These are phyloP conservation scores for Aegilops speltoides DNA, from an alignment of 176 grass and related monocot genomes.

Conservation along the genomic window DNA sequence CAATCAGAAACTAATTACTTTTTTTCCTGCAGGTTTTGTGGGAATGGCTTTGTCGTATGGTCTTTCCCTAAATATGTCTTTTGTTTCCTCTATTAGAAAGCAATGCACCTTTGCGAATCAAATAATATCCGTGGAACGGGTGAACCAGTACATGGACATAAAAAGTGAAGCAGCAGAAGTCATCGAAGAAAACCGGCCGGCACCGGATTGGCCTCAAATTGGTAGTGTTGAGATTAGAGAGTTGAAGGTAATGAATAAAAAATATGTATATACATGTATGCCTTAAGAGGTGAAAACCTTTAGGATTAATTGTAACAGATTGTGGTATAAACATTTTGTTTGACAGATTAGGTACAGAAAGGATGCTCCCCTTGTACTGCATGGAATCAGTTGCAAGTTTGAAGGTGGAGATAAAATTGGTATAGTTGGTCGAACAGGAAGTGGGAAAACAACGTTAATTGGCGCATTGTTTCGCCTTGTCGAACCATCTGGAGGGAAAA, in stretches of 20 bases:
- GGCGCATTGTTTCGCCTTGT: slow-evolving; percentile 82
- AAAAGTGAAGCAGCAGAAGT: slow-evolving; percentile 64
- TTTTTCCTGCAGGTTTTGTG: slow-evolving; percentile 63
- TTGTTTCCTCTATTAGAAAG: slow-evolving; percentile 79
- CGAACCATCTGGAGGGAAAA: slow-evolving; percentile 75
- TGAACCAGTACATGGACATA: slow-evolving; percentile 87
- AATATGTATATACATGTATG: slow-evolving; percentile 3
- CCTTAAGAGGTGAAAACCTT: not conserved
- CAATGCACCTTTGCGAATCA: slow-evolving; percentile 76
- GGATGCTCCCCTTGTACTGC: slow-evolving; percentile 66
- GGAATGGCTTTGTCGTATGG: slow-evolving; percentile 95
- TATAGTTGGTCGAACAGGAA: slow-evolving; percentile 92
- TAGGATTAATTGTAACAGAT: not conserved
- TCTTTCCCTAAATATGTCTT: slow-evolving; percentile 76
- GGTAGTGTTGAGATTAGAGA: slow-evolving; percentile 71
- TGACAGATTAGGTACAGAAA: slow-evolving; percentile 77
- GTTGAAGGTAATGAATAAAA: slow-evolving; percentile 56
- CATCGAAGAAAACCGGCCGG: slow-evolving; percentile 50
- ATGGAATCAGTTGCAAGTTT: slow-evolving; percentile 78
- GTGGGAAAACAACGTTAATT: slow-evolving; percentile 90
- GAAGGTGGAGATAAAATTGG: slow-evolving; percentile 88
- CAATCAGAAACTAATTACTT: slow-evolving; percentile 19
- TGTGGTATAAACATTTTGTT: slow-evolving; percentile 9
- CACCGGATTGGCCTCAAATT: slow-evolving; percentile 65
- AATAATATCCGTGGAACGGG: slow-evolving; percentile 89